Conservation (phyloP, 148 eudicot species). For the Gaultheria prostrata region DNA sequence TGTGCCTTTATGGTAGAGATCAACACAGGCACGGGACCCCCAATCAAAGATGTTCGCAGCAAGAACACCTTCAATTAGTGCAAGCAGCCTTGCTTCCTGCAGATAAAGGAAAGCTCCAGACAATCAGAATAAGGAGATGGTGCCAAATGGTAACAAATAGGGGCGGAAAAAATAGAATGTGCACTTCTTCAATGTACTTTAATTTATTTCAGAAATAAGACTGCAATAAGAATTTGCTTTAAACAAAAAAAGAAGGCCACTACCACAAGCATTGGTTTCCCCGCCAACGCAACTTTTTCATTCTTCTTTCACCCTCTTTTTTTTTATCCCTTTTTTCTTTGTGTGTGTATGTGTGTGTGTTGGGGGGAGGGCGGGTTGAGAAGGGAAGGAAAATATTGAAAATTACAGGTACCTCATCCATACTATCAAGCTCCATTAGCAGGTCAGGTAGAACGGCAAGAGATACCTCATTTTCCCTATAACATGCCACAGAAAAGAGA, state of each 20-base stretch:
- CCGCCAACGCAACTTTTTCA: neutral
- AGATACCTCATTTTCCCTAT: slow-evolving; percentile 97
- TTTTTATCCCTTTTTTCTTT: no score
- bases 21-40: slow-evolving; percentile 99
- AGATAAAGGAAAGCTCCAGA: slow-evolving; percentile 18
- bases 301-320: neutral
- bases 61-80: slow-evolving; percentile 91
- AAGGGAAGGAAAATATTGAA: neutral
- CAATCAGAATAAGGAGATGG: neutral
- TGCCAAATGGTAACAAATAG: neutral
- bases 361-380: no score
- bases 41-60: slow-evolving; percentile 99
- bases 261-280: neutral
- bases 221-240: neutral
- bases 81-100: slow-evolving; percentile 77
- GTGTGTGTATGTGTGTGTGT: no score
- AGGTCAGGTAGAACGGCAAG: slow-evolving; percentile 95
- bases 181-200: neutral
- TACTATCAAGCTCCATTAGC: slow-evolving; percentile 79
- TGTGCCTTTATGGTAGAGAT: slow-evolving; percentile 94
- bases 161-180: neutral
- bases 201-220: neutral
- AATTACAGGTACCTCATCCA: slow-evolving; percentile 62
- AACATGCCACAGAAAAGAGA: neutral
- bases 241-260: neutral